Evolutionary conservation across 2,329 filamentous ascomycete species (phyloP).

Genomic region (Diaporthe ilicicola): DNA sequence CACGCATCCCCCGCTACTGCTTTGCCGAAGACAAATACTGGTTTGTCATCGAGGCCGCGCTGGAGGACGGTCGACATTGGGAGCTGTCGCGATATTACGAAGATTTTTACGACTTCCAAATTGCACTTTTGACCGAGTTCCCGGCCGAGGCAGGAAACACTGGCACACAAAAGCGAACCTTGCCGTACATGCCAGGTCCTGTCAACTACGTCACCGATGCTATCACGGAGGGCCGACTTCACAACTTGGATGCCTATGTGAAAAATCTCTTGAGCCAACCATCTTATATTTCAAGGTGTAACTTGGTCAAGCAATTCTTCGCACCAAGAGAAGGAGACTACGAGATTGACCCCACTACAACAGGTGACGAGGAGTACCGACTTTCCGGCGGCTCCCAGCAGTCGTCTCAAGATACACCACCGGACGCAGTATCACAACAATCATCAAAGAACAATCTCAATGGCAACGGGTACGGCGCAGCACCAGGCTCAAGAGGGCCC

Average conservation of each 20-base stretch:
- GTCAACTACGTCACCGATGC: constrained; percentile 98
- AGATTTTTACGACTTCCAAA: constrained; percentile 99
- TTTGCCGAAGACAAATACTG: constrained; percentile 98
- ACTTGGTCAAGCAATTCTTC: constrained; percentile 90
- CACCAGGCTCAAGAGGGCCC: constrained; percentile 52
- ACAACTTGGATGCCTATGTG: constrained; percentile 95
- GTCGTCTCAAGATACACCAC: constrained; percentile 70
- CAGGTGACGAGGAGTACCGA: constrained; percentile 76
- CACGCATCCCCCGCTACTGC: constrained; percentile 90
- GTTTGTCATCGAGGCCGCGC: constrained; percentile 92
- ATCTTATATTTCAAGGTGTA: constrained; percentile 82
- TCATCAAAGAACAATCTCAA: constrained; percentile 72
- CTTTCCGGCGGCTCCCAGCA: constrained; percentile 75
- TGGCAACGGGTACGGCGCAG: constrained; percentile 61
- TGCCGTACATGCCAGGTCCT: constrained; percentile 98
- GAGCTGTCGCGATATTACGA: constrained; percentile 95
- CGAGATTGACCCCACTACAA: constrained; percentile 79
- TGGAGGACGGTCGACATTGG: constrained; percentile 93
- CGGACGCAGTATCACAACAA: constrained; percentile 68
- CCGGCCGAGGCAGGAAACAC: constrained; percentile 92
- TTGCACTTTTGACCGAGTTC: constrained; percentile 90
- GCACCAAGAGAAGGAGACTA: constrained; percentile 90
- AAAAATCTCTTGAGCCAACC: constrained; percentile 88
- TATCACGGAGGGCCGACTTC: constrained; percentile 90
- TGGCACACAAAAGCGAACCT: constrained; percentile 77